Base-by-base conservation (phyloP, 2,329 filamentous ascomycete species). In the Penicillium brasilianum region DNA sequence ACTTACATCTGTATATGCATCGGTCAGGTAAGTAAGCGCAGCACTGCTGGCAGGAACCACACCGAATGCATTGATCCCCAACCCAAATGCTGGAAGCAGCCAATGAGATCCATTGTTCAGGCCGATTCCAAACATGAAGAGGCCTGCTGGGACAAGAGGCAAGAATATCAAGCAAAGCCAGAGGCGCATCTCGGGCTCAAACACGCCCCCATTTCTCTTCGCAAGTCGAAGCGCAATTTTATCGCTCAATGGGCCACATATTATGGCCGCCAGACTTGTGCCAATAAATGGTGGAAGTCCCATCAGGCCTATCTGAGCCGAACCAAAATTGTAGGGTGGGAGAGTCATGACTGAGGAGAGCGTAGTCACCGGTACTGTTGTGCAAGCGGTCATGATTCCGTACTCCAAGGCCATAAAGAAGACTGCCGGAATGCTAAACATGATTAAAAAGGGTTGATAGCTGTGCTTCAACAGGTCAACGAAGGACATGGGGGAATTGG, bases 351-450 rank as follows among this genome's bases (percentile, higher is more conserved):
- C 76, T 0, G 71, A 73, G 7, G 76, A 76, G 18, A 73, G 68
- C 0, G 71, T 72, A 0, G 76, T 77, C 1, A 72, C 72, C 50
- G 80, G 72, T 43, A 83, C 72, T 1, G 75, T 75, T 3, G 72
- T 70, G 70, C 73, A 79, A 7, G 76, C 75, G 0, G 80, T 64
- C 14, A 79, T 63, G 8, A 75, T 70, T 1, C 76, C 79, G 28
- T 78, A 81, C 34, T 75, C 69, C 1, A 81, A 30, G 1, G 76
- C 74, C 3, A 76, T 77, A 55, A 77, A 81, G 34, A 76, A 57
- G 18, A 81, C 75, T 1, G 77, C 77, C 1, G 93, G 93, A 10
- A 81, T 75, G 0, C 63, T 60, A 30, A 69, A 65, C 7, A 80
- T 62, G 20, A 75, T 69, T 4, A 70, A 16, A 36, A 76, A 68